A percentile compares a stretch with the other conserved stretches of the same genome.
phyloP scores from a whole-genome alignment of 768 basidiomycete species.

The Leccinum arenicola region DNA sequence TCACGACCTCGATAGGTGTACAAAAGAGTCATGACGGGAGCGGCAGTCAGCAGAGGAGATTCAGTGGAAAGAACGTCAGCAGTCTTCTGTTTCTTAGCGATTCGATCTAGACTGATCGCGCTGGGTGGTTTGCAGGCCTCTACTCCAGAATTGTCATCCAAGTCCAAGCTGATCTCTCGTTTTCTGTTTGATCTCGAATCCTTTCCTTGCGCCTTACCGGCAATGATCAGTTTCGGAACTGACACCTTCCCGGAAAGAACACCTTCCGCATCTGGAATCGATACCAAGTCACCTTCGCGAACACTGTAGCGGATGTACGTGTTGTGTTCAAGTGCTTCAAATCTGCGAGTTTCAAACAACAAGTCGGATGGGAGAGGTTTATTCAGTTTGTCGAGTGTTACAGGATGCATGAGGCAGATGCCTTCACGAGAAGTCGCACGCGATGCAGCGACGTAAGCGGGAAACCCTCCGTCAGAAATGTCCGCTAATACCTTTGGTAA shows the following conservation, averaged over 20 bases:
- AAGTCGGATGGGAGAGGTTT: no score
- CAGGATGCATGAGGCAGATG: no score
- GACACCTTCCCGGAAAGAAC: no score
- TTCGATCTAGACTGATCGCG: no score
- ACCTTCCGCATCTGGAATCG: not conserved
- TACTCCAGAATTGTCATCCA: no score
- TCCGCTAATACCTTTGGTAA: conserved; percentile 20
- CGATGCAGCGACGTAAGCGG: conserved; percentile 29
- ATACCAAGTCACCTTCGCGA: not conserved
- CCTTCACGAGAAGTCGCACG: not conserved
- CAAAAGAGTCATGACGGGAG: not conserved
- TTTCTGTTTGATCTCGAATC: no score
- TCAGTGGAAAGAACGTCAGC: not conserved
- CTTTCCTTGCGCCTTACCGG: no score
- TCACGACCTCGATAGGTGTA: not conserved
- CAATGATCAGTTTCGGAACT: not conserved
- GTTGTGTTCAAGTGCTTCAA: no score
- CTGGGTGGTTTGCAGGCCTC: no score
- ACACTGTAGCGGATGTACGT: not conserved
- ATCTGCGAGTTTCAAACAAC: no score
- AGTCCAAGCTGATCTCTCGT: no score
- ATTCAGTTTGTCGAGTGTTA: no score
- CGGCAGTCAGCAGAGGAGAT: not conserved
- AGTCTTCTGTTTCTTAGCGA: not conserved
- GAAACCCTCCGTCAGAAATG: conserved; percentile 23